Conservation (phyloP, 202 grass and related monocot genomes). For the Setaria italica region DNA sequence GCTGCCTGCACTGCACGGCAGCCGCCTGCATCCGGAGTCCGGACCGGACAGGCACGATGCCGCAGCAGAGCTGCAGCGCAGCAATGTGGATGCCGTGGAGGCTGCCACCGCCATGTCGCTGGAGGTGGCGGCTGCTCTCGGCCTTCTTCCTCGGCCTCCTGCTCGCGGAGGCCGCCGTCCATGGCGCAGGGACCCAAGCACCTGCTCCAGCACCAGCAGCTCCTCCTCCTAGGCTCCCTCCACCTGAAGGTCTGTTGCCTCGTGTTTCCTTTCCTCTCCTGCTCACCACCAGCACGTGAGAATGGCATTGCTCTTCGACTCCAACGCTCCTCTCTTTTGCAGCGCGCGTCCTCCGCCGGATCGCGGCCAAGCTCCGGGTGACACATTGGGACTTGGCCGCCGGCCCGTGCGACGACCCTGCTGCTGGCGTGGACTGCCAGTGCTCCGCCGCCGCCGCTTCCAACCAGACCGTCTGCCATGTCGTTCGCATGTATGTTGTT, state of each 20-base stretch:
- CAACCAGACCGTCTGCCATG: constrained; percentile 63
- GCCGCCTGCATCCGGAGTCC: too few relatives aligned
- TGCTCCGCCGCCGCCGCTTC: constrained; percentile 58
- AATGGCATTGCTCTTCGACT: background rate
- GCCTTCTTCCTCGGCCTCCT: constrained; percentile 36
- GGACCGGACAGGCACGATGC: too few relatives aligned
- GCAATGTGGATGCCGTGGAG: constrained; percentile 10
- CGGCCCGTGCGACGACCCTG: constrained; percentile 51
- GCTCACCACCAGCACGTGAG: background rate
- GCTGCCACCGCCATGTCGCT: background rate
- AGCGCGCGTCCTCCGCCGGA: constrained; percentile 52
- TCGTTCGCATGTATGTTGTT: constrained; percentile 17
- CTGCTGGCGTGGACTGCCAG: constrained; percentile 50
- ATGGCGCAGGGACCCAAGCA: constrained; percentile 23
- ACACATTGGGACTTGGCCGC: constrained; percentile 66
- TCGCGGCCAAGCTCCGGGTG: constrained; percentile 50
- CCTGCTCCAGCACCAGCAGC: background rate
- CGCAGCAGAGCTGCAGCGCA: too few relatives aligned
- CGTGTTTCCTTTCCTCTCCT: background rate
- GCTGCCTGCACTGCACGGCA: too few relatives aligned
- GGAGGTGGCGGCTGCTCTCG: background rate
- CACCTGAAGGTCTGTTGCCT: constrained; percentile 50
- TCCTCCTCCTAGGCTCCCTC: constrained; percentile 38
- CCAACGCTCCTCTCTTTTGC: constrained; percentile 2
- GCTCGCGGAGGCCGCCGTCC: constrained; percentile 26